Percentiles rank a stretch among this genome's conserved stretches.
Conservation (phyloP, 2,329 filamentous ascomycete genomes). For the Pseudovirgaria hyperparasitica region DNA sequence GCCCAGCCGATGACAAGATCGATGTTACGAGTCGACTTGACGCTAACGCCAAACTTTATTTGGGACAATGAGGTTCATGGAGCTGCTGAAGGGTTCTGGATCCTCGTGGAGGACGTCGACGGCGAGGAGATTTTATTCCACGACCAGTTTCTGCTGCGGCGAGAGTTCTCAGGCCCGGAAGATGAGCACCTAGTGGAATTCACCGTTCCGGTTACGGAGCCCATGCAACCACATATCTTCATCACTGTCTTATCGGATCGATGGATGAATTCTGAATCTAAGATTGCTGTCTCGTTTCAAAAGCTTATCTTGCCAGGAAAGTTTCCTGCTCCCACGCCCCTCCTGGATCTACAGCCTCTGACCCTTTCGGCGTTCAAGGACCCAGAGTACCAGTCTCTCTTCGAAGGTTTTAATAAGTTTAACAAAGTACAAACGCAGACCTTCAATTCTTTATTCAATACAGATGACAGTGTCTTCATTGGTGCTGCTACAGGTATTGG, state of each 20-base stretch:
- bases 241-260: constrained; percentile 87
- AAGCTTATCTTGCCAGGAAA: constrained; percentile 90
- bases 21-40: constrained; percentile 79
- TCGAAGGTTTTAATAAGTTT: constrained; percentile 75
- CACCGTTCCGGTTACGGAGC: constrained; percentile 90
- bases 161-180: constrained; percentile 76
- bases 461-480: constrained; percentile 87
- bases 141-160: constrained; percentile 83
- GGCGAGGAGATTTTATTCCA: constrained; percentile 93
- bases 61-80: constrained; percentile 92
- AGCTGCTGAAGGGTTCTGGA: constrained; percentile 86
- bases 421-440: constrained; percentile 97
- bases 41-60: constrained; percentile 85
- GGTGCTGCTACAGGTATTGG: constrained; percentile 89
- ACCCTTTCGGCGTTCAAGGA: constrained; percentile 81
- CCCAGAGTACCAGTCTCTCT: constrained; percentile 69
- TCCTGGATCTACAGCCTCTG: constrained; percentile 83
- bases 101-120: constrained; percentile 92
- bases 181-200: constrained; percentile 95
- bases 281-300: constrained; percentile 84
- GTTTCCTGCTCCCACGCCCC: constrained; percentile 84
- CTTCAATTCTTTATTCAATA: constrained; percentile 84
- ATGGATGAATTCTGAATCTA: constrained; percentile 97
- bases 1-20: constrained; percentile 91
- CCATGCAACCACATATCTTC: constrained; percentile 98